These are phyloP conservation scores for Diplodia mutila DNA, from an alignment of 2,329 filamentous ascomycete species.

Conservation along the genomic window DNA sequence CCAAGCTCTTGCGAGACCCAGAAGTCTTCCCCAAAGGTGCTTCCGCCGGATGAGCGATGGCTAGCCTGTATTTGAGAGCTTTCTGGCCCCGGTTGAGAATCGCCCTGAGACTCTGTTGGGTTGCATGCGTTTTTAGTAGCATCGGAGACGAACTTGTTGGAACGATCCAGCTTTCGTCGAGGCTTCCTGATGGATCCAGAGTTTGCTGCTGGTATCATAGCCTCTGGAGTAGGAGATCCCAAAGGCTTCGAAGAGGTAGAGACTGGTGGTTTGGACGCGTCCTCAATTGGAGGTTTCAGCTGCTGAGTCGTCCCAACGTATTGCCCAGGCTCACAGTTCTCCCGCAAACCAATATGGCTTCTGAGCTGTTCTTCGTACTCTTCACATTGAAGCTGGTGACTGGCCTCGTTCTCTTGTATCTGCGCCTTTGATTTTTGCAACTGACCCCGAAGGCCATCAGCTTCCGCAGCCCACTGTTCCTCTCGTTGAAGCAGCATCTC, in stretches of 20 bases:
- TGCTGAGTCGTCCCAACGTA: neutral
- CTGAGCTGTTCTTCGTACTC: constrained; percentile 2
- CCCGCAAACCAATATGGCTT: neutral
- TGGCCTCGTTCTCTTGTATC: neutral
- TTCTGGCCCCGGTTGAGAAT: too few relatives aligned
- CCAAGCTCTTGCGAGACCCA: neutral
- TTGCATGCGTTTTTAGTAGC: too few relatives aligned
- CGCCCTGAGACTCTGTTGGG: neutral
- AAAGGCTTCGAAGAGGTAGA: neutral
- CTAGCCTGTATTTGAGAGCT: neutral
- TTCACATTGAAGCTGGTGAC: neutral
- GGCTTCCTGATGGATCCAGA: neutral
- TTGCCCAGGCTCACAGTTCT: neutral
- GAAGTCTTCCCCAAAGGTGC: neutral
- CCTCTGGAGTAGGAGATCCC: neutral
- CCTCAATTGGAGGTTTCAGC: neutral
- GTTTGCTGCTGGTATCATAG: neutral
- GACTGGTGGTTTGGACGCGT: neutral
- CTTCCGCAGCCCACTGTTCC: neutral
- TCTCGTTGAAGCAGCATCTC: neutral
- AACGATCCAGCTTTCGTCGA: neutral
- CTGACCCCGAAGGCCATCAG: neutral
- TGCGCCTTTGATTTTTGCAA: neutral
- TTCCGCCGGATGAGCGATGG: neutral
- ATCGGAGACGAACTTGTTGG: neutral